Evolutionary conservation across 345 rosid genomes (phyloP).

Genomic region (Tarenaya hassleriana): DNA sequence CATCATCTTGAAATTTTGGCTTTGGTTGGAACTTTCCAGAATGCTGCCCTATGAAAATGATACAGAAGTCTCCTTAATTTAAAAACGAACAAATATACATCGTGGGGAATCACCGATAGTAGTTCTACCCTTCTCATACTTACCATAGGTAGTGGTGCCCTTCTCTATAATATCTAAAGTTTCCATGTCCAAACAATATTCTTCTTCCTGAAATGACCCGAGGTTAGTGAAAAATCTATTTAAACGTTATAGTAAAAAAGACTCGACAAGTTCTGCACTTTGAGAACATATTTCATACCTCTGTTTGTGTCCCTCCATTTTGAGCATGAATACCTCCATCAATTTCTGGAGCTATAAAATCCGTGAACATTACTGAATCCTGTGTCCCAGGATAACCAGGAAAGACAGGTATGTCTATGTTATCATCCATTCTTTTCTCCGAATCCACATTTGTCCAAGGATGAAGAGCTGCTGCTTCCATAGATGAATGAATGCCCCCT

Average conservation of each 20-base stretch:
- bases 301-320: slow-evolving; percentile 7
- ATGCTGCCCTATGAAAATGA: slow-evolving; percentile 24
- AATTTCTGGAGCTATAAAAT: slow-evolving; percentile 14
- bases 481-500: slow-evolving; percentile 6
- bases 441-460: slow-evolving; percentile 7
- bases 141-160: slow-evolving; percentile 23
- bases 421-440: slow-evolving; percentile 11
- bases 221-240: slow-evolving; percentile 8
- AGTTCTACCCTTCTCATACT: neutral
- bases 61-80: neutral
- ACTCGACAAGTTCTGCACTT: too few relatives aligned
- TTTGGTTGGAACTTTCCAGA: slow-evolving; percentile 43
- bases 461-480: slow-evolving; percentile 12
- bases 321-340: slow-evolving; percentile 13
- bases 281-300: too few relatives aligned
- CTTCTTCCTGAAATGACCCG: slow-evolving; percentile 27
- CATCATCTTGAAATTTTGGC: slow-evolving; percentile 34
- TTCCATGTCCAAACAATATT: slow-evolving; percentile 32
- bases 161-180: slow-evolving; percentile 32
- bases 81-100: too few relatives aligned
- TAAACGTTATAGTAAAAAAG: neutral
- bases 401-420: slow-evolving; percentile 4
- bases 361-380: slow-evolving; percentile 12
- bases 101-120: too few relatives aligned
- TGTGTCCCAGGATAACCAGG: slow-evolving; percentile 19